Evolutionary conservation across 164 flowering plant genomes (phyloP).

Genomic region (Akebia trifoliata): DNA sequence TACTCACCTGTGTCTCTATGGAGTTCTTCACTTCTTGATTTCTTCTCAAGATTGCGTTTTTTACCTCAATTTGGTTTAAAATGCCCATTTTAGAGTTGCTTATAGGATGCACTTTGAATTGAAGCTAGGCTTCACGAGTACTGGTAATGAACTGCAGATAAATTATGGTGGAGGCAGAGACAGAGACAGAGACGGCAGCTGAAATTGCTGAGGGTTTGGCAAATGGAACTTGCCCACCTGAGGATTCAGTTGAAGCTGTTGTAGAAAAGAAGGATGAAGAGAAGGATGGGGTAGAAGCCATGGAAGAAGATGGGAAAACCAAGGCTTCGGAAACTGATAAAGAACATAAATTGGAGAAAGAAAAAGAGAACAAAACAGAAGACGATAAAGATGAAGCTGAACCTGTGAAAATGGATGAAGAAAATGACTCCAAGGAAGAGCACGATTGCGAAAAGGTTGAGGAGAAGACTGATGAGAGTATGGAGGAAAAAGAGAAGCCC

Average conservation of each 20-base stretch:
- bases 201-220: constrained; percentile 8
- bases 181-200: constrained; percentile 13
- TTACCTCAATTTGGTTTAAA: not conserved
- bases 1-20: not conserved
- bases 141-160: not conserved
- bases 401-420: constrained; percentile 12
- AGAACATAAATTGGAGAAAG: not conserved
- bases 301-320: constrained; percentile 14
- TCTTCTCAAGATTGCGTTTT: no score
- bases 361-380: not conserved
- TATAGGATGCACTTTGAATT: not conserved
- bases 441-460: constrained; percentile 3
- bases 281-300: not conserved
- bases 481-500: not conserved
- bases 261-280: constrained; percentile 2
- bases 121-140: not conserved
- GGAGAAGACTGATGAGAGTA: constrained; percentile 7
- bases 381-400: not conserved
- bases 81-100: not conserved
- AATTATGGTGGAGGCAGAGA: constrained; percentile 20
- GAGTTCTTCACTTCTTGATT: not conserved
- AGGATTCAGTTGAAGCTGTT: constrained; percentile 3
- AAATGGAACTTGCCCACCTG: constrained; percentile 8
- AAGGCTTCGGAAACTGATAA: not conserved
- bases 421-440: constrained; percentile 6